Conservation (phyloP, 176 grass and related monocot genomes). For the Hsuehochloa calcarea region DNA sequence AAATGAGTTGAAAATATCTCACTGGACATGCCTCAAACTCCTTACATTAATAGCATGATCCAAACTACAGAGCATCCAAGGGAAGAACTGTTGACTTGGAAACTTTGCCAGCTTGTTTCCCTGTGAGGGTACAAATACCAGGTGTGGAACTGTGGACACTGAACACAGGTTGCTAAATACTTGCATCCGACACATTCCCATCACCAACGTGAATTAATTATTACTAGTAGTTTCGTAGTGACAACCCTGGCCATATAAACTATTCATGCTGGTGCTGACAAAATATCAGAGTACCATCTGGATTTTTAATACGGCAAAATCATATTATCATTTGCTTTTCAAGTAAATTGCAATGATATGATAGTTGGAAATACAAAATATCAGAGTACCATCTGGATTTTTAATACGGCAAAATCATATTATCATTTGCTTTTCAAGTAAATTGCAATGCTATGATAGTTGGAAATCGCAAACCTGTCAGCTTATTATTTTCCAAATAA, state of each 20-base stretch:
- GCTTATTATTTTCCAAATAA: not conserved
- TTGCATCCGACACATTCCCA: not conserved
- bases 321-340: not conserved
- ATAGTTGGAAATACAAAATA: slow-evolving; percentile 19
- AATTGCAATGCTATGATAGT: not conserved
- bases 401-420: not conserved
- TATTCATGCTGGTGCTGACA: not conserved
- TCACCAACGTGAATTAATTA: not conserved
- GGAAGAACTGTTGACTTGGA: not conserved
- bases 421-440: not conserved
- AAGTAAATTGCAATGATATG: not conserved
- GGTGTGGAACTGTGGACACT: slow-evolving; percentile 8
- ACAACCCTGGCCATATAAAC: slow-evolving; percentile 3
- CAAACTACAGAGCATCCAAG: slow-evolving; percentile 27
- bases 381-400: not conserved
- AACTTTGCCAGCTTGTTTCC: not conserved
- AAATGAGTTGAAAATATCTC: not conserved
- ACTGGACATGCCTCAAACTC: not conserved
- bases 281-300: not conserved
- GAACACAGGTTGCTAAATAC: not conserved
- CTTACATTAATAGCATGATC: slow-evolving; percentile 11
- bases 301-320: not conserved
- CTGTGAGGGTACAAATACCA: slow-evolving; percentile 16
- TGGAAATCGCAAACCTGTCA: not conserved
- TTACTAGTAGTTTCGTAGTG: not conserved